Conservation (phyloP, 192 early-diverging fungal species). For the Gorgonomyces haynaldii region DNA sequence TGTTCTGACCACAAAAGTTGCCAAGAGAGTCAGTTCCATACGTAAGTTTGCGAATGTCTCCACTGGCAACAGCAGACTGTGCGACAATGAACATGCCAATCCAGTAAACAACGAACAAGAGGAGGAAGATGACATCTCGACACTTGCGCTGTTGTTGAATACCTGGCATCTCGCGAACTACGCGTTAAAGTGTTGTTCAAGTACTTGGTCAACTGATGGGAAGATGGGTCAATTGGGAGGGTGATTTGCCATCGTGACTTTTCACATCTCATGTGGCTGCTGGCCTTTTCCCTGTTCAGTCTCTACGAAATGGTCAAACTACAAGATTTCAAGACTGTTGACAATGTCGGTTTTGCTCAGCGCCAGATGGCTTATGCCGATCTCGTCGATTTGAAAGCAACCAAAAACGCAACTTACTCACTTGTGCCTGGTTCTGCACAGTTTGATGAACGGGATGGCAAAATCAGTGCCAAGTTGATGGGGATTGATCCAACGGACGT, state of each 20-base stretch:
- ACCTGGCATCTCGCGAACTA: no score
- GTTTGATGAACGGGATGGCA: slow-evolving; percentile 29
- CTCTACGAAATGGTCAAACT: slow-evolving; percentile 25
- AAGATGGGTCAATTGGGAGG: no score
- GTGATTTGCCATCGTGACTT: no score
- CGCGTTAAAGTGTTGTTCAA: no score
- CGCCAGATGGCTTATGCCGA: slow-evolving; percentile 83
- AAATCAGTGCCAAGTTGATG: slow-evolving; percentile 44
- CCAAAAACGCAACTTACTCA: slow-evolving; percentile 42
- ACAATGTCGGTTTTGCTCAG: slow-evolving; percentile 74
- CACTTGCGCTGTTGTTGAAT: no score
- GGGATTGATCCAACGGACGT: slow-evolving; percentile 27
- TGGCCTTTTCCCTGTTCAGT: not conserved
- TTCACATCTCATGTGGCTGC: not conserved
- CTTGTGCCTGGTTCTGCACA: slow-evolving; percentile 47
- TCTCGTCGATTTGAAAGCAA: slow-evolving; percentile 23
- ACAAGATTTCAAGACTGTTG: slow-evolving; percentile 84
- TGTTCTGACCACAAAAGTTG: slow-evolving; percentile 7
- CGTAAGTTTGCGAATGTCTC: slow-evolving; percentile 2
- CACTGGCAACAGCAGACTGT: slow-evolving; percentile 1
- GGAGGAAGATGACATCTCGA: slow-evolving; percentile 8
- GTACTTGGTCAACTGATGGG: no score
- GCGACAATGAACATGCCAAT: slow-evolving; percentile 6
- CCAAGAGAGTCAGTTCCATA: slow-evolving; percentile 5
- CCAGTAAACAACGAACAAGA: slow-evolving; percentile 8